Evolutionary conservation across 257 asterid genomes (phyloP).

Genomic region (Craterostigma plantagineum): DNA sequence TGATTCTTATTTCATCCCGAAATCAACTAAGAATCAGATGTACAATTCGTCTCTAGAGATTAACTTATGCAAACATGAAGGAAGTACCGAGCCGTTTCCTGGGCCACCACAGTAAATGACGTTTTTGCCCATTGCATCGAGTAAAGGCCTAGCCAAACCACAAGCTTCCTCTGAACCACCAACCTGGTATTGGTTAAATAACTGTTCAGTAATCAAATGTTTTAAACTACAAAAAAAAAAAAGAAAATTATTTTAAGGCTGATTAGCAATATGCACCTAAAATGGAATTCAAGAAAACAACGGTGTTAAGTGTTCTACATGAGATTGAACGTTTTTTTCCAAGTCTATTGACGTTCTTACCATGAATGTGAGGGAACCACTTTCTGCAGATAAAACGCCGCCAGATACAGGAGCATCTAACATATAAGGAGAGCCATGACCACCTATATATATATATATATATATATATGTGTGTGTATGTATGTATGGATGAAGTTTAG

Average conservation of each 20-base stretch:
- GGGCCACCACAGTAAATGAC: conserved; percentile 86
- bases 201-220: conserved; percentile 7
- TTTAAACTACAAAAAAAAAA: background rate
- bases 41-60: background rate
- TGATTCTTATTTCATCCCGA: background rate
- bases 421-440: conserved; percentile 38
- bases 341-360: conserved; percentile 13
- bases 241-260: too few relatives aligned
- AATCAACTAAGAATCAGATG: background rate
- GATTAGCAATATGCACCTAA: background rate
- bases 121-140: conserved; percentile 82
- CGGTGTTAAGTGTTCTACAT: background rate
- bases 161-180: conserved; percentile 83
- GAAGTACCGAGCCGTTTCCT: conserved; percentile 89
- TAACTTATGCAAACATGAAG: background rate
- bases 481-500: background rate
- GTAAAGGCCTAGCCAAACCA: conserved; percentile 48
- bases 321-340: background rate
- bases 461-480: too few relatives aligned
- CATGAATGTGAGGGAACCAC: conserved; percentile 92
- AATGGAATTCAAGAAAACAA: background rate
- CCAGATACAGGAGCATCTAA: conserved; percentile 99
- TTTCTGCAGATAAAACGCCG: conserved; percentile 78
- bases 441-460: conserved; percentile 35
- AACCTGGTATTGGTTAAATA: conserved; percentile 31